Evolutionary conservation across 2,329 filamentous ascomycete genomes (phyloP).

Genomic region (Trichoderma sp.): DNA sequence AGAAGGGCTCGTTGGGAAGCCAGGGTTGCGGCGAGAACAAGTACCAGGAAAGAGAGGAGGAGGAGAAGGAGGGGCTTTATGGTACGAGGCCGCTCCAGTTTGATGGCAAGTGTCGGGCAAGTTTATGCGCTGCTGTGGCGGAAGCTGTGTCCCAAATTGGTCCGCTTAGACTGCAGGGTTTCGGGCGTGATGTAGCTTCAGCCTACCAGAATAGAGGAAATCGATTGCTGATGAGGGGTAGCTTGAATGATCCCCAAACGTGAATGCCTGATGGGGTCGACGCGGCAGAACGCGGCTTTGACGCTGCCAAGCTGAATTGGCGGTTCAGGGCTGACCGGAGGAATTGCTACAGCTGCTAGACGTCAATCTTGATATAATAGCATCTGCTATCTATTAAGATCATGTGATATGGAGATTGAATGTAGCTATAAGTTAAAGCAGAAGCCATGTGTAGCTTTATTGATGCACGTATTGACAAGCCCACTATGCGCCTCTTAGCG

Average conservation of each 20-base stretch:
- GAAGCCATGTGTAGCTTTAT: neutral
- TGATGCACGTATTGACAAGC: neutral
- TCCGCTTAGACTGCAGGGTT: conserved; percentile 15
- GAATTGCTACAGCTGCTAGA: neutral
- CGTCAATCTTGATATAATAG: neutral
- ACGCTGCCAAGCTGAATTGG: neutral
- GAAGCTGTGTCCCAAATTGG: conserved; percentile 2
- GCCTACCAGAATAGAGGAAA: conserved; percentile 24
- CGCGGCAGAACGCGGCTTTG: conserved; percentile 10
- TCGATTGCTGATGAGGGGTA: conserved; percentile 25
- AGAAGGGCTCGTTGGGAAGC: conserved; percentile 61
- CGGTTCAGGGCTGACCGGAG: no score
- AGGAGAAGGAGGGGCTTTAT: conserved; percentile 38
- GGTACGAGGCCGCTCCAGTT: conserved; percentile 35
- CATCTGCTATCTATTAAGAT: neutral
- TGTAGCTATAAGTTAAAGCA: neutral
- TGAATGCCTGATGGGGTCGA: neutral
- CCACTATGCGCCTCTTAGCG: neutral
- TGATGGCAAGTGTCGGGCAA: conserved; percentile 1
- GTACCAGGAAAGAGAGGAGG: conserved; percentile 54
- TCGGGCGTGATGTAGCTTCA: conserved; percentile 10
- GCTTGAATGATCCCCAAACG: conserved; percentile 4
- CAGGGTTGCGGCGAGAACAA: conserved; percentile 67
- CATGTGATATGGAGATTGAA: no score
- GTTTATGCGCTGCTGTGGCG: conserved; percentile 1